phyloP scores from a whole-genome alignment of 169 alveolate species.

The Eimeria nieschulzi region DNA sequence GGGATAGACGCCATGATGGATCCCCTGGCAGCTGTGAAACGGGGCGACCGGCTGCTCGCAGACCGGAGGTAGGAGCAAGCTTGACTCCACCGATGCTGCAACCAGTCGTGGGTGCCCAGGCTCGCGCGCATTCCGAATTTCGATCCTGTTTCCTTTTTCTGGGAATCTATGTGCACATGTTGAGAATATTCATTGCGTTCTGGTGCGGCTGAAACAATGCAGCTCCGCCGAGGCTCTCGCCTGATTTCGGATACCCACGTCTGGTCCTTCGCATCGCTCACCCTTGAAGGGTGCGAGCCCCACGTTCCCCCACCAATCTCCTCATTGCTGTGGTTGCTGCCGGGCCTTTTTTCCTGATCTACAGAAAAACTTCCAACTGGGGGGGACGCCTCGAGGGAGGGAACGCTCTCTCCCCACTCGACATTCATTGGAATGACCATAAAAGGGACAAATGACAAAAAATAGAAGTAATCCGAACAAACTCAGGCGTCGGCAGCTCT shows the following conservation, averaged over 20 bases:
- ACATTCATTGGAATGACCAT: too few species aligned
- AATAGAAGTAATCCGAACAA: too few species aligned
- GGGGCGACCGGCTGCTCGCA: conserved; percentile 34
- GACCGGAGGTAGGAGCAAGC: conserved; percentile 33
- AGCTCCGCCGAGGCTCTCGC: conserved; percentile 60
- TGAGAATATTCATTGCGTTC: conserved; percentile 14
- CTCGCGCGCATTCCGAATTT: not conserved
- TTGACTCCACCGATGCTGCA: conserved; percentile 1
- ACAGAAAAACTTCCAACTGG: too few species aligned
- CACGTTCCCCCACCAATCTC: conserved; percentile 1
- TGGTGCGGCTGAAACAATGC: conserved; percentile 35
- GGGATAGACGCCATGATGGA: conserved; percentile 51
- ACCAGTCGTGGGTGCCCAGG: not conserved
- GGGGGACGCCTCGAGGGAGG: too few species aligned
- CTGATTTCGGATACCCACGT: conserved; percentile 44
- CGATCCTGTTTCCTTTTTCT: not conserved
- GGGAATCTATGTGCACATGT: conserved; percentile 11
- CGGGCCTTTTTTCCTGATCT: too few species aligned
- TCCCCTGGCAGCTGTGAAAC: conserved; percentile 28
- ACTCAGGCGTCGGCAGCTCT: too few species aligned
- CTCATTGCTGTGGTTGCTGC: conserved; percentile 7
- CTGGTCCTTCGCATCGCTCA: conserved; percentile 41
- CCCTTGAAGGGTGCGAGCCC: conserved; percentile 65
- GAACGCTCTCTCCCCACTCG: too few species aligned
- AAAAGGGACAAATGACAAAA: too few species aligned